Evolutionary conservation across 495 filamentous ascomycete genomes (phyloP).

Genomic region (Ramalina peruviana): DNA sequence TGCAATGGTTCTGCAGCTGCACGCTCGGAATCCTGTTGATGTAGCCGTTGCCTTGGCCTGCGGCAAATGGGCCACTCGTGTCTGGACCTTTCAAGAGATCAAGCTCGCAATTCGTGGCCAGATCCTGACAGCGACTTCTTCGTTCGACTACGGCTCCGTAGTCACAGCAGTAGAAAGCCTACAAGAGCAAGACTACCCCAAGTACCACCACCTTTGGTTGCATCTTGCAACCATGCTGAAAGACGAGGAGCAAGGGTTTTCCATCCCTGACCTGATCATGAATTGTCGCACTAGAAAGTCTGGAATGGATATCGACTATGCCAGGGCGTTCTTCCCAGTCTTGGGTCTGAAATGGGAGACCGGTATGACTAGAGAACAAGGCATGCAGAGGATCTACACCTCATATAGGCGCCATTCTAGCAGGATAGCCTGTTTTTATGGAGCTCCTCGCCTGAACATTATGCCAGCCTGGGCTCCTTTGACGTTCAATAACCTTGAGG

Average conservation of each 20-base stretch:
- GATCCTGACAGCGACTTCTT: not conserved
- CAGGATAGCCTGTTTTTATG: not conserved
- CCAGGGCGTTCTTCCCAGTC: conserved; percentile 6
- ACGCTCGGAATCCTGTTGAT: not conserved
- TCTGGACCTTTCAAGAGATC: conserved; percentile 8
- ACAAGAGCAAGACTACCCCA: not conserved
- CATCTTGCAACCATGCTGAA: not conserved
- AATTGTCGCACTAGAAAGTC: not conserved
- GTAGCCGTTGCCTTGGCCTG: conserved; percentile 1
- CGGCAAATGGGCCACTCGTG: conserved; percentile 2
- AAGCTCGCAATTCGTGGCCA: conserved; percentile 1
- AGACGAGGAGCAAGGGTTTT: not conserved
- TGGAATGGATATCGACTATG: conserved; percentile 6
- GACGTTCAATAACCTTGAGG: not conserved
- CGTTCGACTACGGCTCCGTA: not conserved
- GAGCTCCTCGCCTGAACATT: conserved; percentile 1
- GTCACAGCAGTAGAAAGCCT: not conserved
- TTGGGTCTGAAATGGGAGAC: conserved; percentile 3
- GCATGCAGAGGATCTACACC: conserved; percentile 4
- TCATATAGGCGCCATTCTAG: not conserved
- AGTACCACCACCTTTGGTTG: not conserved
- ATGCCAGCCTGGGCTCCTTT: conserved; percentile 5
- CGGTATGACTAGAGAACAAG: conserved; percentile 5
- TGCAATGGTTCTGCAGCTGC: conserved; percentile 3
- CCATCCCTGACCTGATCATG: not conserved